Conservation (phyloP, 2,329 filamentous ascomycete genomes). For the Penicillium sp. region DNA sequence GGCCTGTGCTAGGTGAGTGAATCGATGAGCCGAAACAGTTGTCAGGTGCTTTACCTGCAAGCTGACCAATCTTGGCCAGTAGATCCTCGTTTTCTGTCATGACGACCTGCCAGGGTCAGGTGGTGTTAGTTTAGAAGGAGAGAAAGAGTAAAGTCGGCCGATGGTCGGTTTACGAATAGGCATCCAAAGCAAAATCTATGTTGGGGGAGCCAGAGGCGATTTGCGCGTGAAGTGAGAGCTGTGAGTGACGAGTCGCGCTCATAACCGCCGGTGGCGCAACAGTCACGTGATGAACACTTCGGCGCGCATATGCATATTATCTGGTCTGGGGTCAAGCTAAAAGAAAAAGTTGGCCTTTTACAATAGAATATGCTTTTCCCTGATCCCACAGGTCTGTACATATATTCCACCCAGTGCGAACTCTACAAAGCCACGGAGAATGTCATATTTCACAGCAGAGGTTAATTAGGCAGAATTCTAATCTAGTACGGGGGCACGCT, state of each 20-base stretch:
- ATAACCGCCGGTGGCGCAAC: slow-evolving; percentile 9
- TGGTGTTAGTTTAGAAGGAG: slow-evolving; percentile 9
- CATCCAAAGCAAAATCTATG: slow-evolving; percentile 1
- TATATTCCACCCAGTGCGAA: no score
- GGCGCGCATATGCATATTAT: background rate
- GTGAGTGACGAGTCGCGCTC: slow-evolving; percentile 6
- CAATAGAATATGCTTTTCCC: background rate
- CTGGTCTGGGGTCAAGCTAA: background rate
- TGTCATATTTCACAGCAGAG: background rate
- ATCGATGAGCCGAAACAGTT: slow-evolving; percentile 33
- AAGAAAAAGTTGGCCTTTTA: no score
- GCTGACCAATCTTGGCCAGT: slow-evolving; percentile 55
- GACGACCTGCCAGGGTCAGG: slow-evolving; percentile 22
- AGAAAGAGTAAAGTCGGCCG: background rate
- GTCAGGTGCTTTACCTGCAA: slow-evolving; percentile 54
- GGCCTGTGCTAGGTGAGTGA: slow-evolving; percentile 51
- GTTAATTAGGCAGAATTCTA: slow-evolving; percentile 8
- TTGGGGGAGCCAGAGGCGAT: background rate
- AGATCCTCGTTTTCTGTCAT: slow-evolving; percentile 57
- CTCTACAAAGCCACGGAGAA: background rate
- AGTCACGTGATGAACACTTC: slow-evolving; percentile 4
- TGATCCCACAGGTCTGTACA: background rate
- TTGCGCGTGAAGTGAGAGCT: background rate
- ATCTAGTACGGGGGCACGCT: slow-evolving; percentile 6
- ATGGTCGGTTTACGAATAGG: background rate